phyloP scores from a whole-genome alignment of 2,329 filamentous ascomycete genomes.

The Pyricularia grisea region DNA sequence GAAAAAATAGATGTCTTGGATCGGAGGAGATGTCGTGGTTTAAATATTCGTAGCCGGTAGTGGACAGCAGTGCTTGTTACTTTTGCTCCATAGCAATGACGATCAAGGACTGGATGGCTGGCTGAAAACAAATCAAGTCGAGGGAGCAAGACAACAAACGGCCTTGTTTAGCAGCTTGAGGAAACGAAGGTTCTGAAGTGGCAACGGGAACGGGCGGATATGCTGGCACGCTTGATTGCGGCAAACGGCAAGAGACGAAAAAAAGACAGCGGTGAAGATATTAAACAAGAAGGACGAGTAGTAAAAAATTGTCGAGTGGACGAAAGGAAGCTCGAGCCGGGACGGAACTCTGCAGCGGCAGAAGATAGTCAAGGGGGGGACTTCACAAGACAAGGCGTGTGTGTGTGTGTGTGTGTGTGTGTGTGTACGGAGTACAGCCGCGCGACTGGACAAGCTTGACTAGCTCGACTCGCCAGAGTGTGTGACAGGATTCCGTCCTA shows the following conservation, averaged over 20 bases:
- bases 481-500: neutral
- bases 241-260: neutral
- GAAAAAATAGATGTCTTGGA: neutral
- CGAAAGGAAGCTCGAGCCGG: neutral
- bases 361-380: neutral
- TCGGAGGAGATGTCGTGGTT: neutral
- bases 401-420: no score
- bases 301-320: neutral
- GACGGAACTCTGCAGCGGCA: neutral
- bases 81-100: neutral
- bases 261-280: neutral
- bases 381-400: neutral
- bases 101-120: neutral
- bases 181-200: neutral
- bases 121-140: neutral
- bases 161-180: neutral
- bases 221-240: neutral
- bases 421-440: neutral
- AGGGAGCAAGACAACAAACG: neutral
- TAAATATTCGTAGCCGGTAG: neutral
- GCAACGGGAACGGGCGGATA: neutral
- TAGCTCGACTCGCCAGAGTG: neutral
- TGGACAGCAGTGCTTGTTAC: neutral
- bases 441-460: neutral
- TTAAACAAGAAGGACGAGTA: neutral